Conservation (phyloP, 345 rosid genomes). For the Salix exigua region DNA sequence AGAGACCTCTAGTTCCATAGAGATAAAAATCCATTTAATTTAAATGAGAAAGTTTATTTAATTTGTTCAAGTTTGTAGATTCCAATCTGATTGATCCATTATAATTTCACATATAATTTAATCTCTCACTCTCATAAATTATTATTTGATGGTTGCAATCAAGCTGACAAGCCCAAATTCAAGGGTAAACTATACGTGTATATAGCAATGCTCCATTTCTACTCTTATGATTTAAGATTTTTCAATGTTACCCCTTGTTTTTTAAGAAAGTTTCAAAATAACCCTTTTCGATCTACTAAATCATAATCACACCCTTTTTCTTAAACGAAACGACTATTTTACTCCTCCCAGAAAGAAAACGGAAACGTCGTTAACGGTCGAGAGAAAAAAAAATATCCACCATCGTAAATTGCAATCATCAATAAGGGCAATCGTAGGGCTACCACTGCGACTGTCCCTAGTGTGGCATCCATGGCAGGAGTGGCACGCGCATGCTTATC, state of each 20-base stretch:
- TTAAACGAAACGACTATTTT: background rate
- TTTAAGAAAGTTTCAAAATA: background rate
- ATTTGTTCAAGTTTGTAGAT: background rate
- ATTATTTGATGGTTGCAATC: background rate
- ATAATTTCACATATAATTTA: background rate
- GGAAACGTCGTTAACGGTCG: background rate
- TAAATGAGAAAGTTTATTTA: background rate
- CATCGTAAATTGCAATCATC: background rate
- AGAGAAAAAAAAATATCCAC: background rate
- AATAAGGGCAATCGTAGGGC: too few relatives aligned
- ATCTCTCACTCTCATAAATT: background rate
- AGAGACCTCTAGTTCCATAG: background rate
- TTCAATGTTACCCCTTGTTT: too few relatives aligned
- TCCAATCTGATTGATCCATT: background rate
- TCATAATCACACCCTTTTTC: background rate
- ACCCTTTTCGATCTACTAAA: background rate
- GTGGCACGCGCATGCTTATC: slow-evolving; percentile 1
- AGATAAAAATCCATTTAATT: background rate
- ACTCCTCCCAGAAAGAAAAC: background rate
- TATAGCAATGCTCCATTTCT: too few relatives aligned
- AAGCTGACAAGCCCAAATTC: too few relatives aligned
- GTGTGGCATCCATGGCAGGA: slow-evolving; percentile 21
- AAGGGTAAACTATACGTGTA: too few relatives aligned
- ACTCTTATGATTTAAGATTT: too few relatives aligned
- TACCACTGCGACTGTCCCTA: slow-evolving; percentile 1